These are phyloP conservation scores for Gonium pectorale DNA, from an alignment of 139 green algal genomes.

Conservation along the genomic window DNA sequence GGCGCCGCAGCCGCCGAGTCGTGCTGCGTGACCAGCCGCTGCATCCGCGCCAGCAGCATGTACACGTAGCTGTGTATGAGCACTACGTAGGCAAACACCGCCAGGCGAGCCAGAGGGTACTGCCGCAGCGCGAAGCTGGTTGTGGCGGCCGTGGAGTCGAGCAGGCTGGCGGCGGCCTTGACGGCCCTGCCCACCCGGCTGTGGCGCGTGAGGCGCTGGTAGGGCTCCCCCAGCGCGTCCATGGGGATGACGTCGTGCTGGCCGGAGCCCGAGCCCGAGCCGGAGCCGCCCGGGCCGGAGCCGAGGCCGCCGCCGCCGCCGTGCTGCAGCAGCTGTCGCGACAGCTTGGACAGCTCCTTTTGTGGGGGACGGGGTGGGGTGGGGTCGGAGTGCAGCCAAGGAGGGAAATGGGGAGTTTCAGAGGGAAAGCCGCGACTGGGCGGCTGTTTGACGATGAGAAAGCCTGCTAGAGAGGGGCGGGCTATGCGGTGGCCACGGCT, in stretches of 20 bases:
- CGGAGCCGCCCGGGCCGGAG: background rate
- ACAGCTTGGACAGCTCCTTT: slow-evolving; percentile 57
- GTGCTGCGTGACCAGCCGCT: slow-evolving; percentile 50
- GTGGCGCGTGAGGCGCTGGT: slow-evolving; percentile 62
- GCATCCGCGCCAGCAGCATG: slow-evolving; percentile 72
- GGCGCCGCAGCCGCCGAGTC: slow-evolving; percentile 3
- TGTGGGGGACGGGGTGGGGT: no score
- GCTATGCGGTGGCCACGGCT: no score
- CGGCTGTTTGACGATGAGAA: no score
- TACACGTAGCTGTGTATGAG: slow-evolving; percentile 85
- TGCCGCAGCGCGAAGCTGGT: slow-evolving; percentile 74
- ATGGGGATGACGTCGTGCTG: slow-evolving; percentile 78
- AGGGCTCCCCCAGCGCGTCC: slow-evolving; percentile 79
- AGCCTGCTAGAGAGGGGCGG: no score
- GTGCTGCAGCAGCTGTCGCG: slow-evolving; percentile 26
- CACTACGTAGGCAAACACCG: slow-evolving; percentile 74
- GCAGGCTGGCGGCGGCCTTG: slow-evolving; percentile 57
- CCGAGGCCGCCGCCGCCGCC: background rate
- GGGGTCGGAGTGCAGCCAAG: background rate
- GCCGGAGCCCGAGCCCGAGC: background rate
- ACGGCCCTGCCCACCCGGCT: slow-evolving; percentile 62
- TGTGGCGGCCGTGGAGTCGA: slow-evolving; percentile 65
- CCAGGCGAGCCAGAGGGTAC: slow-evolving; percentile 80
- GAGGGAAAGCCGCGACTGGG: no score
- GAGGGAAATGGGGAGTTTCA: background rate